Base-by-base conservation (phyloP, 73 alveolate genomes). In the Blepharisma stoltei region DNA sequence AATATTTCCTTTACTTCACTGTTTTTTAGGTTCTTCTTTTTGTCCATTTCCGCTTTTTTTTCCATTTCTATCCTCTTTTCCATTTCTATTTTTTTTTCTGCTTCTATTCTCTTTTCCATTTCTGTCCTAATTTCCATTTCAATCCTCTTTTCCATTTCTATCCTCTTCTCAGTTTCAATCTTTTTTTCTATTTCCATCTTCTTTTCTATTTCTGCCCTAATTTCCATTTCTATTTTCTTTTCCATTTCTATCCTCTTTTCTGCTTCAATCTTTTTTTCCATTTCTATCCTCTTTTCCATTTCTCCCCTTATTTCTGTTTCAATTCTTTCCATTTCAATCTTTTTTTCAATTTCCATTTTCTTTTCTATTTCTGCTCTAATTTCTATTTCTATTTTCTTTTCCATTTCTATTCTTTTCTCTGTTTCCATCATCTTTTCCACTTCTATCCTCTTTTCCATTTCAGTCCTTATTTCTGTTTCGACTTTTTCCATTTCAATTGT, bases 21-120 rank as follows among this genome's bases (percentile, higher is more conserved):
- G 41, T 32, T 32, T 32, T 32, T 32, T 32, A 32, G 3, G 41
- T 32, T 32, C 41, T 32, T 32, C 41, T 32, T 32, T 32, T 32
- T 32, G 77, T 84, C 41, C 77, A 76, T 55, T 83, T 83, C 41
- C 73, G 1, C 67, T 75, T 76, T 41, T 83, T 83, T 82, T 65
- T 65, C 54, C 41, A 11, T 49, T 41, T 65, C 45, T 65, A 65
- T 65, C 14, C 14, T 65, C 41, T 65, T 14, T n/a, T 6, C 14
- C n/a, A 1, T 55, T 32, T 32, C 41, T 1, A 32, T 32, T 3
- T 32, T 32, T 55, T 55, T 55, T 6, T 55, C 43, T 7, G 3
- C 3, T 32, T 32, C 41, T 3, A 32, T 32, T 3, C 3, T 32
- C 41, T 32, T 32, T 32, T 32, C 41, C 41, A 32, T 32, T 32